phyloP scores from a whole-genome alignment of 2,329 filamentous ascomycete species.

The Neobulgaria alba region DNA sequence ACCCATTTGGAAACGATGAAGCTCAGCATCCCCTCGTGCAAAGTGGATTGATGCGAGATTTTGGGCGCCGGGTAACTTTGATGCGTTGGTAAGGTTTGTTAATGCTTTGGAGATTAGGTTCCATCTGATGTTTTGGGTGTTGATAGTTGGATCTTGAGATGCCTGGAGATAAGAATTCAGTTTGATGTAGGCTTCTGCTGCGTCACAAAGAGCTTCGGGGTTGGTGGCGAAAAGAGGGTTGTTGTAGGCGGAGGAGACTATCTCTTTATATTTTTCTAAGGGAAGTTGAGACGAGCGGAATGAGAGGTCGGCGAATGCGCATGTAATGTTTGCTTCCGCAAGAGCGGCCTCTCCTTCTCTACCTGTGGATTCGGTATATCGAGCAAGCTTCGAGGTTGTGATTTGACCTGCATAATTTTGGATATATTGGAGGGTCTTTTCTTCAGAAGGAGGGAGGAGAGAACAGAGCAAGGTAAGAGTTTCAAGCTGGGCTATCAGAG shows the following conservation, averaged over 20 bases:
- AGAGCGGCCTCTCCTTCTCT: constrained; percentile 40
- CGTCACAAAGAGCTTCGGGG: constrained; percentile 2
- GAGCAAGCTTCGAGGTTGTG: constrained; percentile 42
- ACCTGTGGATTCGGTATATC: constrained; percentile 36
- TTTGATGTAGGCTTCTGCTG: constrained; percentile 30
- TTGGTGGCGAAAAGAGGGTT: constrained; percentile 21
- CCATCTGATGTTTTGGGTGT: constrained; percentile 36
- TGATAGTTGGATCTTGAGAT: too few species aligned
- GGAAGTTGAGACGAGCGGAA: constrained; percentile 44
- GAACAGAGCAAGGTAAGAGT: constrained; percentile 43
- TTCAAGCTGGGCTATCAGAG: constrained; percentile 54
- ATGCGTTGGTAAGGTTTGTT: constrained; percentile 40
- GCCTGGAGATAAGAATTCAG: too few species aligned
- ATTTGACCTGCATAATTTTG: constrained; percentile 29
- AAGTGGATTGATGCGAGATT: constrained; percentile 45
- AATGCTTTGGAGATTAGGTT: constrained; percentile 42
- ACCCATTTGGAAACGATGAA: constrained; percentile 44
- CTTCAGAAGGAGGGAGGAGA: constrained; percentile 21
- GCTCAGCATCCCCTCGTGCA: constrained; percentile 45
- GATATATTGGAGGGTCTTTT: neutral
- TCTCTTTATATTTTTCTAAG: constrained; percentile 40
- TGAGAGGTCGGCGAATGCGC: constrained; percentile 46
- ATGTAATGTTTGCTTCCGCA: constrained; percentile 46
- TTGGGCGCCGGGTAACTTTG: constrained; percentile 40
- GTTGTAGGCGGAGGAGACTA: constrained; percentile 7